Base-by-base conservation (phyloP, 23 red algal species). In the Gracilariopsis chorda region DNA sequence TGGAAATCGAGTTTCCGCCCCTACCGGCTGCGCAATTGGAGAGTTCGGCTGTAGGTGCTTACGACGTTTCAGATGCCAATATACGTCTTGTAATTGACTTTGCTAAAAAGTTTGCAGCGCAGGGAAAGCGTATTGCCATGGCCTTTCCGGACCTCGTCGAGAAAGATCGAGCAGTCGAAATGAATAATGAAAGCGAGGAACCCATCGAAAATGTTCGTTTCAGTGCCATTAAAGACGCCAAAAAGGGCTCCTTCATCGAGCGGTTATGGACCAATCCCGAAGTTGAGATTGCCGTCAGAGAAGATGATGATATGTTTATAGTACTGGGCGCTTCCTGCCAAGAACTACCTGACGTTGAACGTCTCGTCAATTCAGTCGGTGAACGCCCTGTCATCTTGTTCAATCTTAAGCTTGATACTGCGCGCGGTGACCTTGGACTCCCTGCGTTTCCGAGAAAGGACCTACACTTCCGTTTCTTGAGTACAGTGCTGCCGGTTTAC, bases 1-100 rank as follows among this genome's bases (percentile, higher is more conserved):
- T 99, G 32, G 97, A 99, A 56, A 86, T 99, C 11, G 97, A 99
- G 49, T 99, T 99, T 60, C 97, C 97, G 28, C 92, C 97, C 13
- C 67, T 99, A 12, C 87, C 97, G 11, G 28, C 93, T 19, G 79
- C 68, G 4, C 28, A 91, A 57, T 46, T 99, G 35, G 86, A 89
- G 56, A 92, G 71, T 69, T 46, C 97, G n/a, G 75, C 86, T 12
- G 83, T 91, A 19, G 85, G 85, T 1, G 85, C 97, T 2, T 93
- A 99, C 74, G 91, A 94, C 49, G 88, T 99, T n/a, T 79, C 83
- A 17, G 93, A 96, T 37, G 97, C 97, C 47, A 99, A 99, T 74
- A 47, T 86, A 44, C 82, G 83, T 43, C 93, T 96, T 24, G 97
- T 92, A 13, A 68, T 99, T 33, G 84, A 95, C 55, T 94, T 96